Evolutionary conservation across 23 red algal species (phyloP), one percentile per base, ranked within the genome.

Genomic region (Gracilaria gracilis): DNA sequence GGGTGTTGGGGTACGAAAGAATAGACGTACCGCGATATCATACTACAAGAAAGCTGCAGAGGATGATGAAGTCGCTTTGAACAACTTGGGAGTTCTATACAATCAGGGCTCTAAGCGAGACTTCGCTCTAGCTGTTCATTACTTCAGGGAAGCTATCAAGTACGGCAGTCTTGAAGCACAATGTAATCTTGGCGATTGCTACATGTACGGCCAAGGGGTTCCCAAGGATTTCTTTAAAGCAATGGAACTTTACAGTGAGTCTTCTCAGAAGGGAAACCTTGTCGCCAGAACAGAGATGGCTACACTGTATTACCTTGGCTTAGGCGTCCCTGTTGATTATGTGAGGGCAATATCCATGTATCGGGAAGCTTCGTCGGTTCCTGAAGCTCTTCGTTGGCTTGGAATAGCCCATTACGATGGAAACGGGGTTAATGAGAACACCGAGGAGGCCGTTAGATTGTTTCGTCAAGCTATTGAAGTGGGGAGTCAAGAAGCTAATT

Each of bases 21-120:
- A 81, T 37, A 74, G 27, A 40, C 57, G 39, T 5, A 90, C 57
- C 19, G 87, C 87, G 14, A 53, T 90, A 50, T 48, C 71, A 1
- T 81, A 77, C 44, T 90, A 90, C 74, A 77, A 75, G 39, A 90
- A 81, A 67, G 87, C 87, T 9, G 71, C 40, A 25, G 74, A 80
- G 57, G 70, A 74, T 32, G 74, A 90, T 25, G 53, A 66, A 37
- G 42, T 67, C 5, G 87, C 87, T 4, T 77, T 62, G 57, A 90
- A 71, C 44, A 90, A 90, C 33, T 62, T 90, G 39, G 87, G 87
- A 51, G 71, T 90, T 80, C 46, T 80, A 21, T 90, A 90, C 54
- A 62, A 90, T 27, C 71, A 90, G 65, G 87, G 87, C 38, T 35
- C 59, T 8, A 59, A 71, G 58, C 40, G 32, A 81, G 38, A 75